These are phyloP conservation scores for Fraxinus paxiana DNA, from an alignment of 305 asterid species.

Conservation along the genomic window DNA sequence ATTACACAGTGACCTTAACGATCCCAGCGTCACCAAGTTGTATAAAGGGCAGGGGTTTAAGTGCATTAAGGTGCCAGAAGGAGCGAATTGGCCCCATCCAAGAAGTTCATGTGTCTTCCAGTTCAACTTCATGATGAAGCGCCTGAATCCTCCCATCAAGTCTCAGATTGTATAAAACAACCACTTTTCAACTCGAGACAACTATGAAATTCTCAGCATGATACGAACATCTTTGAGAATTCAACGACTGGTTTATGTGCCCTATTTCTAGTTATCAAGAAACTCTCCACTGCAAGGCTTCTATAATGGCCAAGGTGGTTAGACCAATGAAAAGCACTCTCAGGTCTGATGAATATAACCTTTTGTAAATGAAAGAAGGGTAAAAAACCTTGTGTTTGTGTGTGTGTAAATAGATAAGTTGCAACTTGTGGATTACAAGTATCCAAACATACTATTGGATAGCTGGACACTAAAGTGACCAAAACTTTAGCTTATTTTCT, in stretches of 20 bases:
- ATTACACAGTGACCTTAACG: constrained; percentile 64
- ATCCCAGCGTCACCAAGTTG: constrained; percentile 62
- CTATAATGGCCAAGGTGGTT: neutral
- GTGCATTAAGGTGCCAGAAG: constrained; percentile 56
- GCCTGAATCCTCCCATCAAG: constrained; percentile 27
- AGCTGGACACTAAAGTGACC: neutral
- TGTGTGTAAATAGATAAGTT: neutral
- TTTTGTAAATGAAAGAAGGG: neutral
- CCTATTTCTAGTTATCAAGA: neutral
- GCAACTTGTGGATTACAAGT: neutral
- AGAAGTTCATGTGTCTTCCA: constrained; percentile 52
- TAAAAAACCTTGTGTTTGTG: neutral
- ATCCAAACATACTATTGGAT: neutral
- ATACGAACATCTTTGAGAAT: neutral
- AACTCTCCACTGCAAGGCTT: neutral
- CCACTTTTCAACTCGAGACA: neutral
- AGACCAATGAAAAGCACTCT: neutral
- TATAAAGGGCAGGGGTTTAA: constrained; percentile 60
- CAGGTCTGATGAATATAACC: neutral
- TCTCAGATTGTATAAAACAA: constrained; percentile 7
- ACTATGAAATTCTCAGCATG: neutral
- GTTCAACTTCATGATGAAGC: constrained; percentile 87
- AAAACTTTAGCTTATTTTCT: neutral
- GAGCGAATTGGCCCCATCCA: constrained; percentile 91
- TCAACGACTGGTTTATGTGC: neutral